Percentiles rank a stretch among this genome's conserved stretches.
phyloP scores from a whole-genome alignment of 768 basidiomycete species.

The Tulasnella calospora region DNA sequence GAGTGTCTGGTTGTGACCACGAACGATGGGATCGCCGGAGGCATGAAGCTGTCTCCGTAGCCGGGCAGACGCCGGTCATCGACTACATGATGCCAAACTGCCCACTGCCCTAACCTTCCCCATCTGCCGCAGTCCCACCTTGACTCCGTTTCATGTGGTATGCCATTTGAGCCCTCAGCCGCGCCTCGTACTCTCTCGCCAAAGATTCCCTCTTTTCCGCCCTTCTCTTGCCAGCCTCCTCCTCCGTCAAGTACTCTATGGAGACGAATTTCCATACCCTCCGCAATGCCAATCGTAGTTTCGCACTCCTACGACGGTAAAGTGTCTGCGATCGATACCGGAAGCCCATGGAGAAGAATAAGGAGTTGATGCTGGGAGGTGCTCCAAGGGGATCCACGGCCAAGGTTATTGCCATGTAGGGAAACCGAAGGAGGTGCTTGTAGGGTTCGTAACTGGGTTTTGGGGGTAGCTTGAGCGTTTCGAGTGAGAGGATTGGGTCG shows the following conservation, averaged over 20 bases:
- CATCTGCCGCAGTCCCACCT: not conserved
- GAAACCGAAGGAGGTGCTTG: not conserved
- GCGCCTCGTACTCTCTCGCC: not conserved
- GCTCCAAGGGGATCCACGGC: not conserved
- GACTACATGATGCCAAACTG: not conserved
- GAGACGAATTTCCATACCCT: not conserved
- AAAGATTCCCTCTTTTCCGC: not conserved
- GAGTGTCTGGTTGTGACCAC: not conserved
- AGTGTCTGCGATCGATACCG: conserved; percentile 7
- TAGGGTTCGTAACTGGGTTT: not conserved
- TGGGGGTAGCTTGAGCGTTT: not conserved
- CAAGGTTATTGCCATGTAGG: conserved; percentile 1
- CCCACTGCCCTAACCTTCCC: not conserved
- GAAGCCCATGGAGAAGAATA: conserved; percentile 4
- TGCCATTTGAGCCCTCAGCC: not conserved
- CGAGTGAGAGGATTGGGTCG: not conserved
- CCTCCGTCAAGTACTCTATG: not conserved
- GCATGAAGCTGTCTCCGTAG: not conserved
- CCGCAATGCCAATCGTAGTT: not conserved
- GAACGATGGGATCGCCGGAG: not conserved
- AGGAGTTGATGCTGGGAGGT: not conserved
- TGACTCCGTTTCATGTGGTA: not conserved
- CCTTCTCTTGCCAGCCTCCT: not conserved
- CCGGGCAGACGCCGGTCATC: not conserved
- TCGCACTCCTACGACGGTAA: conserved; percentile 1